Percentiles rank a stretch among this genome's conserved stretches.
These are phyloP conservation scores for Coemansia sp. DNA, from an alignment of 192 early-diverging fungal species.

Conservation along the genomic window DNA sequence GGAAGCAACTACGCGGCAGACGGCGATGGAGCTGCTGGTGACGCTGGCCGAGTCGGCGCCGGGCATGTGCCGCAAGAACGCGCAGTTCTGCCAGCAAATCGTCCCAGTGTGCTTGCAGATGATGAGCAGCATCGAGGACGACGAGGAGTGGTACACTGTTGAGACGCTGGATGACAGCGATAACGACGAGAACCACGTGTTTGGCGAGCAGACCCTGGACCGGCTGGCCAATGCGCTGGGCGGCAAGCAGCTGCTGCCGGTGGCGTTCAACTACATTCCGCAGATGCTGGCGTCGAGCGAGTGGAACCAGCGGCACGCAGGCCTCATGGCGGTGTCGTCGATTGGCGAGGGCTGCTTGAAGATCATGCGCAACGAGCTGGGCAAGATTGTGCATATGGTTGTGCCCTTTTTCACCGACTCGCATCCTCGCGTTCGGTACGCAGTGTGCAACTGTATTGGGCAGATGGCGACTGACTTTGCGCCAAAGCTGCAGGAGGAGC, in stretches of 20 bases:
- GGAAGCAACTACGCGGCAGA: constrained; percentile 83
- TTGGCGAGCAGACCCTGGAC: constrained; percentile 96
- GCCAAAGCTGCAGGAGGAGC: constrained; percentile 70
- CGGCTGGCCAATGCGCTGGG: constrained; percentile 81
- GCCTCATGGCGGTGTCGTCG: constrained; percentile 89
- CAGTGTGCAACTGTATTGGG: constrained; percentile 93
- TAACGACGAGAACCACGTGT: constrained; percentile 82
- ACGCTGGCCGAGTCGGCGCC: constrained; percentile 88
- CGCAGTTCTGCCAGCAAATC: constrained; percentile 72
- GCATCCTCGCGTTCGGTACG: constrained; percentile 94
- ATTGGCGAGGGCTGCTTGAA: constrained; percentile 97
- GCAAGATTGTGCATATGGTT: constrained; percentile 80
- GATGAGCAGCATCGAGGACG: constrained; percentile 90
- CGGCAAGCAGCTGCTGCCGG: constrained; percentile 87
- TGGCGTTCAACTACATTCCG: constrained; percentile 87
- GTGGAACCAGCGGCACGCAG: constrained; percentile 92
- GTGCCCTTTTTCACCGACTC: constrained; percentile 80
- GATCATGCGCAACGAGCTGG: constrained; percentile 89
- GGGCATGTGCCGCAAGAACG: constrained; percentile 86
- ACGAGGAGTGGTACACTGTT: constrained; percentile 86
- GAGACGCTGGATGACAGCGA: constrained; percentile 89
- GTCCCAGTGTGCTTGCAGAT: constrained; percentile 91
- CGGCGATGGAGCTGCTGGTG: constrained; percentile 87
- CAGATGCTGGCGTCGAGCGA: constrained; percentile 77
- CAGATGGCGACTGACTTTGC: constrained; percentile 99